Evolutionary conservation across 352 stramenopile genomes (phyloP).

Genomic region (Peronospora destructor): DNA sequence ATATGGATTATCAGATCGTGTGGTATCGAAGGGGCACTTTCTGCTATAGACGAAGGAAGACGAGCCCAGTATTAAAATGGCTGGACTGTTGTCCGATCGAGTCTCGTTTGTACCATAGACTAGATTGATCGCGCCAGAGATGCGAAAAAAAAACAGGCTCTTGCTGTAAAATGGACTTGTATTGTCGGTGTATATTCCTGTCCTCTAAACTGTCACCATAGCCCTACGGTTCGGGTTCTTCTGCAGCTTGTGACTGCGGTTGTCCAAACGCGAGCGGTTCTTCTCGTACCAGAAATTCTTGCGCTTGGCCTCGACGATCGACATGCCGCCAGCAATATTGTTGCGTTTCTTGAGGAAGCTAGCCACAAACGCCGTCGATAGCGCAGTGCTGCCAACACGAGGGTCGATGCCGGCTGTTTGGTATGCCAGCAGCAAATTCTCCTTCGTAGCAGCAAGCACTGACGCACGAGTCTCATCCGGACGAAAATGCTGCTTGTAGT

Average conservation of each 20-base stretch:
- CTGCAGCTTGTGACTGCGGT: conserved; percentile 81
- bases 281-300: conserved; percentile 76
- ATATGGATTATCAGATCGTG: conserved; percentile 1
- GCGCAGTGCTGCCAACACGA: conserved; percentile 42
- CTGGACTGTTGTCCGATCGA: conserved; percentile 1
- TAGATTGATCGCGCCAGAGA: background rate
- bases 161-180: conserved; percentile 11
- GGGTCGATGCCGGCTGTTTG: conserved; percentile 62
- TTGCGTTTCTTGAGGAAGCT: conserved; percentile 79
- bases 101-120: background rate
- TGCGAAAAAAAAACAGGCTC: background rate
- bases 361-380: conserved; percentile 74
- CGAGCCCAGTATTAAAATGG: conserved; percentile 13
- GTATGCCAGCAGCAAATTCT: conserved; percentile 70
- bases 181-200: conserved; percentile 13
- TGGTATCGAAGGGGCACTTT: conserved; percentile 11
- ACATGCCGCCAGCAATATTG: conserved; percentile 74
- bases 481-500: conserved; percentile 87
- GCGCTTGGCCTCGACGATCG: conserved; percentile 54
- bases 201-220: conserved; percentile 72
- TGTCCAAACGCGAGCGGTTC: conserved; percentile 72
- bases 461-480: conserved; percentile 68
- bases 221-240: conserved; percentile 69
- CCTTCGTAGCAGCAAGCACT: conserved; percentile 72
- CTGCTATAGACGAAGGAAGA: conserved; percentile 13